phyloP scores from a whole-genome alignment of 768 basidiomycete genomes.

The Favolaschia claudopus region DNA sequence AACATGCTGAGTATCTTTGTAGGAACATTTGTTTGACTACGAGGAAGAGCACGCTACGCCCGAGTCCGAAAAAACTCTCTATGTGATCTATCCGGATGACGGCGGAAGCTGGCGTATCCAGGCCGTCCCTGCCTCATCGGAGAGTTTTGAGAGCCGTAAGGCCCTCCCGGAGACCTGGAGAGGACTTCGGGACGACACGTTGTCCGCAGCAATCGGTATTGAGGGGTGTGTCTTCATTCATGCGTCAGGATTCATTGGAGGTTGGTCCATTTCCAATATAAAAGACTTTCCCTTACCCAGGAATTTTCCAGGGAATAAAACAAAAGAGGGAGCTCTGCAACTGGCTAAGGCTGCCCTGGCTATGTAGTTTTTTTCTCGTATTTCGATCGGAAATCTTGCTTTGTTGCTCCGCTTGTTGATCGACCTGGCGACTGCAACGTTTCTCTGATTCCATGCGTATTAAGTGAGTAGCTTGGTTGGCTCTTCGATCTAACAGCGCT shows the following conservation, averaged over 20 bases:
- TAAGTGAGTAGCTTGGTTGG: background rate
- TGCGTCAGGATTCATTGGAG: slow-evolving; percentile 96
- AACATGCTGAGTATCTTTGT: slow-evolving; percentile 4
- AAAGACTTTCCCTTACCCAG: background rate
- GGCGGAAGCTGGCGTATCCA: slow-evolving; percentile 88
- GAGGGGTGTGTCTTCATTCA: slow-evolving; percentile 91
- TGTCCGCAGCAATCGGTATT: slow-evolving; percentile 78
- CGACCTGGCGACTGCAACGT: slow-evolving; percentile 26
- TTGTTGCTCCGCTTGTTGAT: background rate
- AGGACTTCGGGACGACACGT: slow-evolving; percentile 84
- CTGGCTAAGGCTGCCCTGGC: slow-evolving; percentile 77
- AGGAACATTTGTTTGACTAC: slow-evolving; percentile 89
- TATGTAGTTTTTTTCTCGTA: slow-evolving; percentile 35
- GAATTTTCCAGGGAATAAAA: slow-evolving; percentile 73
- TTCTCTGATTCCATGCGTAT: slow-evolving; percentile 8
- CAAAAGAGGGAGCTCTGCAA: slow-evolving; percentile 84
- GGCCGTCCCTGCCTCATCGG: slow-evolving; percentile 82
- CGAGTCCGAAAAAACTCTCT: slow-evolving; percentile 66
- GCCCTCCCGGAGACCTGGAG: slow-evolving; percentile 94
- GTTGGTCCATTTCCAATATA: slow-evolving; percentile 43
- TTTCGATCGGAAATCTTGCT: background rate
- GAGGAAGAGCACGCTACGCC: slow-evolving; percentile 65
- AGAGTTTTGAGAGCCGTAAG: slow-evolving; percentile 91
- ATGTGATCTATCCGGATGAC: slow-evolving; percentile 92
- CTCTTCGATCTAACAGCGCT: background rate